These are phyloP conservation scores for Blepharisma undulans DNA, from an alignment of 169 alveolate species.

Conservation along the genomic window DNA sequence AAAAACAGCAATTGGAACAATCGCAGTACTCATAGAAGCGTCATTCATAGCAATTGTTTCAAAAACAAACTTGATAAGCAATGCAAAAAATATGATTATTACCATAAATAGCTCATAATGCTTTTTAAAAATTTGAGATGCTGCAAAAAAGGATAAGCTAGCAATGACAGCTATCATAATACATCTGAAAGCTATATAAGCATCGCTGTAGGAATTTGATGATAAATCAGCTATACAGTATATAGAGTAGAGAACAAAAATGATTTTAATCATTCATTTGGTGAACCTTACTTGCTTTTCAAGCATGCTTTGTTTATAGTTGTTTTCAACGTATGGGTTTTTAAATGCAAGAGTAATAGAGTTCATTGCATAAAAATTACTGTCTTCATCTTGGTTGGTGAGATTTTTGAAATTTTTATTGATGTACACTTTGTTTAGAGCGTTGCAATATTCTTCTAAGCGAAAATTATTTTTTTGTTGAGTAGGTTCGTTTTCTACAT, in stretches of 20 bases:
- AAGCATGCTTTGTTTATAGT: not conserved
- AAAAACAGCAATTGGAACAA: not conserved
- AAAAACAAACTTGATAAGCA: not conserved
- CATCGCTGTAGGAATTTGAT: not conserved
- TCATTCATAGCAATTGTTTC: conserved; percentile 7
- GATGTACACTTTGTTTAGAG: not conserved
- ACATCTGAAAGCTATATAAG: not conserved
- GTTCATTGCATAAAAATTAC: not conserved
- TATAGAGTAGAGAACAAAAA: not conserved
- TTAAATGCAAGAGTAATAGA: not conserved
- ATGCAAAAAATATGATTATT: not conserved
- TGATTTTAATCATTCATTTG: not conserved
- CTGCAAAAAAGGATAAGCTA: not conserved
- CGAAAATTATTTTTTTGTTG: not conserved
- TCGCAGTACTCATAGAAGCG: conserved; percentile 23
- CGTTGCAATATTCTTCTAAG: not conserved
- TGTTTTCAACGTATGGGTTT: conserved; percentile 13
- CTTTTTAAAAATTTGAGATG: not conserved
- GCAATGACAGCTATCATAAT: not conserved
- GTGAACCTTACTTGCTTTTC: not conserved
- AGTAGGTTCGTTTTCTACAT: not conserved
- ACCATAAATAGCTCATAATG: conserved; percentile 10
- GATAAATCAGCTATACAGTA: conserved; percentile 6
- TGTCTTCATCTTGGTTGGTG: not conserved
- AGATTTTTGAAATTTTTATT: not conserved